Evolutionary conservation across 345 rosid species (phyloP).

Genomic region (Lenwebbia sp.): DNA sequence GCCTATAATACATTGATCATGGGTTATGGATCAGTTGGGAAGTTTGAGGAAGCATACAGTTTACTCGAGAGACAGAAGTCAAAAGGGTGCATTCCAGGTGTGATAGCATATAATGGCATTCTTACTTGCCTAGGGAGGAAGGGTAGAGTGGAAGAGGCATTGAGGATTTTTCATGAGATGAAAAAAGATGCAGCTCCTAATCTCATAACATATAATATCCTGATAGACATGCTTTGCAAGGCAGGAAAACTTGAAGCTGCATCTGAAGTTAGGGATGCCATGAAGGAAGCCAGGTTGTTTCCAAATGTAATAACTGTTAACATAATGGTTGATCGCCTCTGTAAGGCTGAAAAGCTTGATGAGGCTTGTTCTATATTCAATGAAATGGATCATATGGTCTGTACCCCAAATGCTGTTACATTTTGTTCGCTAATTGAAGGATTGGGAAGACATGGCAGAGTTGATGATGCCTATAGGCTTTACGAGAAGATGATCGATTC

Average conservation of each 20-base stretch:
- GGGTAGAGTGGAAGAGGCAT: slow-evolving; percentile 56
- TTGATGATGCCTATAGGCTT: slow-evolving; percentile 78
- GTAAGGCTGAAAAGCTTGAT: slow-evolving; percentile 79
- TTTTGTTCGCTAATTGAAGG: slow-evolving; percentile 92
- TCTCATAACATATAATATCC: slow-evolving; percentile 61
- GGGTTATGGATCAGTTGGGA: slow-evolving; percentile 89
- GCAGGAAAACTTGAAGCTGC: slow-evolving; percentile 64
- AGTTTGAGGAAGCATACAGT: slow-evolving; percentile 66
- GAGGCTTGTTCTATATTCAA: slow-evolving; percentile 72
- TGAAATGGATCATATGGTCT: slow-evolving; percentile 65
- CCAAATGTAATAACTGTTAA: slow-evolving; percentile 79
- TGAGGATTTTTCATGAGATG: slow-evolving; percentile 72
- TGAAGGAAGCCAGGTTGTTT: slow-evolving; percentile 76
- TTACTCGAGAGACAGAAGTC: slow-evolving; percentile 77
- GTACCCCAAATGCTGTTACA: slow-evolving; percentile 69
- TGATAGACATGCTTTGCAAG: slow-evolving; percentile 77
- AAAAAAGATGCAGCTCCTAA: slow-evolving; percentile 77
- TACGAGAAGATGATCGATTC: slow-evolving; percentile 82
- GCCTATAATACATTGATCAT: slow-evolving; percentile 96
- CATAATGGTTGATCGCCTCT: slow-evolving; percentile 88
- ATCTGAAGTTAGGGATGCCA: slow-evolving; percentile 59
- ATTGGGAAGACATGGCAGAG: slow-evolving; percentile 80
- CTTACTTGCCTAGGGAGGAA: slow-evolving; percentile 81
- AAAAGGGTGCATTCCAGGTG: slow-evolving; percentile 86
- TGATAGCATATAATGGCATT: slow-evolving; percentile 79